Conservation (phyloP, 805 yeast species). For the Candida namnaoensis region DNA sequence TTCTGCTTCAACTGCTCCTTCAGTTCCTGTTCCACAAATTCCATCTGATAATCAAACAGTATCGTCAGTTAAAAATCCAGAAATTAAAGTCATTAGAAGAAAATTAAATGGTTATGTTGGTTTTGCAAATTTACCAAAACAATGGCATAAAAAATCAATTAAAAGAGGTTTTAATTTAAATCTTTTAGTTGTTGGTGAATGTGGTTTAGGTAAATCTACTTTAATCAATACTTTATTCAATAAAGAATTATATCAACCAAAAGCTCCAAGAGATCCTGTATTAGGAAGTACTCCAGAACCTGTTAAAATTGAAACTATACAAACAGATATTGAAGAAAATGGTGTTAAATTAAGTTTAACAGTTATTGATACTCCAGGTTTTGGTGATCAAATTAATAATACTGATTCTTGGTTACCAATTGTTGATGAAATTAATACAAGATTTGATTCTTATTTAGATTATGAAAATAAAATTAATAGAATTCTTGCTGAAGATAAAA, state of each 20-base stretch:
- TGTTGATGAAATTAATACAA: slow-evolving; percentile 75
- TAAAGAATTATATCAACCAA: slow-evolving; percentile 43
- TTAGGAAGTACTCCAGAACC: slow-evolving; percentile 33
- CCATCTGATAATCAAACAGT: not conserved
- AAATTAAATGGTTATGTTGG: slow-evolving; percentile 92
- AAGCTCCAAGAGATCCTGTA: slow-evolving; percentile 25
- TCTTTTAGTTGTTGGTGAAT: slow-evolving; percentile 83
- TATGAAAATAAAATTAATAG: slow-evolving; percentile 80
- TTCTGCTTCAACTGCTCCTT: no score
- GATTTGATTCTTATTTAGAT: slow-evolving; percentile 86
- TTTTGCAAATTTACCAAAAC: slow-evolving; percentile 94
- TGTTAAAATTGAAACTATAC: slow-evolving; percentile 51
- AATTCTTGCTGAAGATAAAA: slow-evolving; percentile 60
- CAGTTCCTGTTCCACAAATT: not conserved
- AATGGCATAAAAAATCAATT: slow-evolving; percentile 94
- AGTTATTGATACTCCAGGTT: slow-evolving; percentile 87
- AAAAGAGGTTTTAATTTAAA: slow-evolving; percentile 86
- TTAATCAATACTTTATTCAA: slow-evolving; percentile 86
- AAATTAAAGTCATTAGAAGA: slow-evolving; percentile 60
- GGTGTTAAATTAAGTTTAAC: slow-evolving; percentile 83
- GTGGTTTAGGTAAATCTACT: slow-evolving; percentile 90
- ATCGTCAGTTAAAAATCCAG: slow-evolving; percentile 24
- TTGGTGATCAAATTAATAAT: slow-evolving; percentile 85
- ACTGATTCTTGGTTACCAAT: slow-evolving; percentile 82
- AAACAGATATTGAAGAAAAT: slow-evolving; percentile 81